Base-by-base conservation (phyloP, 225 moss, liverwort and hornwort genomes). In the Physcomitrellopsis africana region DNA sequence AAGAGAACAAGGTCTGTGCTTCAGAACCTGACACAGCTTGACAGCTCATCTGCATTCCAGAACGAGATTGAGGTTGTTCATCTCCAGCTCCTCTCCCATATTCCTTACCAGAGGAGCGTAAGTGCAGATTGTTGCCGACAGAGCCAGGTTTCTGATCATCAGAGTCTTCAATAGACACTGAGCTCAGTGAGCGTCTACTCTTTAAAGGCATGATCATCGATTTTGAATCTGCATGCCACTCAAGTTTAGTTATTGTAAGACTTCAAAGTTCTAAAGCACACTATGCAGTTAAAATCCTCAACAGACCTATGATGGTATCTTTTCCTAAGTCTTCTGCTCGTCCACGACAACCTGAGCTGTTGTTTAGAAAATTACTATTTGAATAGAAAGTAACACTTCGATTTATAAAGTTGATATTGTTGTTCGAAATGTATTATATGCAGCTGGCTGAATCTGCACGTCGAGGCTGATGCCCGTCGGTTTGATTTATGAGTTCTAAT, bases 81-180 rank as follows among this genome's bases (percentile, higher is more conserved):
- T 88, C 85, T 20, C 73, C 71, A 51, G 72, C 78, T 54, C 79
- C 82, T 76, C 87, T 87, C 37, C 85, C 81, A 23, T 86, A 93
- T 70, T 87, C 89, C 67, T 86, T 81, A 41, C 82, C 74, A 64
- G 93, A 73, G 52, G 91, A 72, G 44, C 86, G 85, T 24, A 95
- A 79, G 65, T 91, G 93, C 63, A 93, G 68, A 72, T 90, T 91
- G 76, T 91, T 95, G 29, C 91, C 95, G 32, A 81, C 95, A 66
- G 93, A 93, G 17, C 88, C 87, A 43, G 88, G 82, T 77, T 93
- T 93, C 55, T 37, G 32, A 37, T 93, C 93, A 83, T 93, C 95
- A 70, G 95, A 93, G 78, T 91, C 93, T 56, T 93, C 95, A 56
- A 93, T 71, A 44, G 95, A 93, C 58, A 86, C 80, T 26, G 93